phyloP scores from a whole-genome alignment of 1,284 basidiomycete genomes.

The Heliocybe sulcata region DNA sequence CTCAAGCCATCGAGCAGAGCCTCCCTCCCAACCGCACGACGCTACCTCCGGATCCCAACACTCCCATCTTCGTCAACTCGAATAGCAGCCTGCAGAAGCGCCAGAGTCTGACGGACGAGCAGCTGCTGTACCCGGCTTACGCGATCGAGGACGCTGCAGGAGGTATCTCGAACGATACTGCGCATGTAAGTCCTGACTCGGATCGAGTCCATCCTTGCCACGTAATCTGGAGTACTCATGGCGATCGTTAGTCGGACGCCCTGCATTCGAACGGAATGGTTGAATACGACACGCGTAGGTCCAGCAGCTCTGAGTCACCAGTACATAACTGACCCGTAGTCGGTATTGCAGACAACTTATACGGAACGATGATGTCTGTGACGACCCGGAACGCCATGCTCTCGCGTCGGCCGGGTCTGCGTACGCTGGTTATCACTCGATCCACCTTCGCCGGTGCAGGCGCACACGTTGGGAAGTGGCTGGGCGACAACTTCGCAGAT shows the following conservation, averaged over 20 bases:
- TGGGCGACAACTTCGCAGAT: conserved; percentile 54
- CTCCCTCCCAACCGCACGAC: conserved; percentile 47
- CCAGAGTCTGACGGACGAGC: conserved; percentile 21
- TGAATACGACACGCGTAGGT: conserved; percentile 51
- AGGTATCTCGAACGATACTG: conserved; percentile 43
- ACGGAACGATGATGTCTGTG: conserved; percentile 65
- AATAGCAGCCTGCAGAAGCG: conserved; percentile 20
- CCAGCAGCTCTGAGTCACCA: background rate
- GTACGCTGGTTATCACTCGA: conserved; percentile 63
- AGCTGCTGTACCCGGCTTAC: conserved; percentile 47
- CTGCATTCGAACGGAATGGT: conserved; percentile 55
- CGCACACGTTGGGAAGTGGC: conserved; percentile 59
- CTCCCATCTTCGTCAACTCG: conserved; percentile 39
- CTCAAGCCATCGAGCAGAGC: conserved; percentile 40
- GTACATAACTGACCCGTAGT: background rate
- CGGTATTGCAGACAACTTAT: conserved; percentile 45
- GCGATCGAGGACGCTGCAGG: conserved; percentile 48
- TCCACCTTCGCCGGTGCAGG: conserved; percentile 69
- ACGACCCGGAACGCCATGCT: conserved; percentile 57
- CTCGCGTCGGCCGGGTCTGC: conserved; percentile 48
- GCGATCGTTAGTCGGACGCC: conserved; percentile 35
- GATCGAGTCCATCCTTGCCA: background rate
- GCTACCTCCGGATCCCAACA: conserved; percentile 40
- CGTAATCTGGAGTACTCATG: too few relatives aligned
- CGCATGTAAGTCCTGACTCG: conserved; percentile 33